Conservation (phyloP, 495 filamentous ascomycete genomes). For the Aspergillus kassunensis region DNA sequence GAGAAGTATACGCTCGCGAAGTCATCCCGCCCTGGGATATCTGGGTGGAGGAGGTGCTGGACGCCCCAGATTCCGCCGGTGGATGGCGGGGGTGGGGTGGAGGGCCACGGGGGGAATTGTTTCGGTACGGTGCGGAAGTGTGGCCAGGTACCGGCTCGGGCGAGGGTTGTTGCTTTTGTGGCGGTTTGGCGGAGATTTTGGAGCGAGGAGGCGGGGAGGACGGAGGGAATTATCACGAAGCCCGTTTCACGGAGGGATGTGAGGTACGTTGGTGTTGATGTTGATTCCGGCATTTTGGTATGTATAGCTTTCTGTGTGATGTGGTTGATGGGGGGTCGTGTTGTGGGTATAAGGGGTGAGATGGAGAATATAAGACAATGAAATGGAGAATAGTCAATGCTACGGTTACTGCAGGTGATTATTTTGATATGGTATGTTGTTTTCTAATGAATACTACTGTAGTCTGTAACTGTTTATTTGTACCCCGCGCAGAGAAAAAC, state of each 20-base stretch:
- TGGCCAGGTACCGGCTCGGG: slow-evolving; percentile 64
- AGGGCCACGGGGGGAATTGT: slow-evolving; percentile 79
- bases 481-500: slow-evolving; percentile 1
- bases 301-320: too few species aligned
- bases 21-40: slow-evolving; percentile 47
- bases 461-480: background rate
- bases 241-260: slow-evolving; percentile 46
- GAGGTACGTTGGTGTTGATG: slow-evolving; percentile 11
- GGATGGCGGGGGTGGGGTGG: slow-evolving; percentile 40
- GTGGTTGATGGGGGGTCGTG: too few species aligned
- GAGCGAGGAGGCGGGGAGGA: slow-evolving; percentile 41
- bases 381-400: too few species aligned
- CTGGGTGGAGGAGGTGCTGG: slow-evolving; percentile 75
- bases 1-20: slow-evolving; percentile 68
- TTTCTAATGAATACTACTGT: too few species aligned
- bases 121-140: slow-evolving; percentile 78
- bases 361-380: too few species aligned
- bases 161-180: slow-evolving; percentile 47
- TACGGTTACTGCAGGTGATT: too few species aligned
- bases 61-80: slow-evolving; percentile 78
- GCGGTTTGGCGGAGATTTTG: slow-evolving; percentile 52
- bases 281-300: background rate
- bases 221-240: slow-evolving; percentile 44
- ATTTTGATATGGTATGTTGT: too few species aligned
- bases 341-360: too few species aligned